Conservation (phyloP, 139 green algal species). For the Chlorella sp. region DNA sequence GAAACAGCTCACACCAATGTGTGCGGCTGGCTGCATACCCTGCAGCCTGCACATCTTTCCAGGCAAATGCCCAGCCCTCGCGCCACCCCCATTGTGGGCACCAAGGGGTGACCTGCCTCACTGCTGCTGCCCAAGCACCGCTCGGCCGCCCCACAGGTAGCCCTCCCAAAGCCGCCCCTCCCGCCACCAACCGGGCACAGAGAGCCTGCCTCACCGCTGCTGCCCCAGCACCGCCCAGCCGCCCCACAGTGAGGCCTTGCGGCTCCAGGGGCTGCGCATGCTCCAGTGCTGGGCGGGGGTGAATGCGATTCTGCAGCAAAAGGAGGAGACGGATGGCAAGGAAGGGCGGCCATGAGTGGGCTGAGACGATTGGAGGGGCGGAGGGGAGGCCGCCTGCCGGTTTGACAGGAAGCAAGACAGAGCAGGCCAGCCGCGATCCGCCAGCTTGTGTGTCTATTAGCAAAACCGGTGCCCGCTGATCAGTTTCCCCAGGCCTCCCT, state of each 20-base stretch:
- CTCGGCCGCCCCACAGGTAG: constrained; percentile 78
- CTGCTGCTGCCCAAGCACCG: constrained; percentile 36
- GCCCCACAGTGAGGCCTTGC: constrained; percentile 72
- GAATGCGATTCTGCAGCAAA: constrained; percentile 36
- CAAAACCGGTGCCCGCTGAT: no score
- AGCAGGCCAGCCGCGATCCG: no score
- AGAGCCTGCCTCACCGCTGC: not conserved
- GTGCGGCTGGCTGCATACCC: not conserved
- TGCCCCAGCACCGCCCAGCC: constrained; percentile 57
- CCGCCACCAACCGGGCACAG: no score
- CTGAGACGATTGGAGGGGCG: no score
- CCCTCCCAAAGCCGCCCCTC: not conserved
- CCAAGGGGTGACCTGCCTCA: not conserved
- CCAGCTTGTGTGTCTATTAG: no score
- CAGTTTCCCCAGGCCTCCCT: no score
- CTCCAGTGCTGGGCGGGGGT: constrained; percentile 75
- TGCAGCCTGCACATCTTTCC: not conserved
- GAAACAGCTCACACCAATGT: no score
- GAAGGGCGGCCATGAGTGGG: not conserved
- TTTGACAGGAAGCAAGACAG: no score
- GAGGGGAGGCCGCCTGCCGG: no score
- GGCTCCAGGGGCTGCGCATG: constrained; percentile 53
- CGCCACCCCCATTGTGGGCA: no score
- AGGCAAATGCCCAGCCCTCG: no score
- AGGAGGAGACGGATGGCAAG: not conserved